These are phyloP conservation scores for Colletotrichum shisoi DNA, from an alignment of 2,329 filamentous ascomycete species.

Conservation along the genomic window DNA sequence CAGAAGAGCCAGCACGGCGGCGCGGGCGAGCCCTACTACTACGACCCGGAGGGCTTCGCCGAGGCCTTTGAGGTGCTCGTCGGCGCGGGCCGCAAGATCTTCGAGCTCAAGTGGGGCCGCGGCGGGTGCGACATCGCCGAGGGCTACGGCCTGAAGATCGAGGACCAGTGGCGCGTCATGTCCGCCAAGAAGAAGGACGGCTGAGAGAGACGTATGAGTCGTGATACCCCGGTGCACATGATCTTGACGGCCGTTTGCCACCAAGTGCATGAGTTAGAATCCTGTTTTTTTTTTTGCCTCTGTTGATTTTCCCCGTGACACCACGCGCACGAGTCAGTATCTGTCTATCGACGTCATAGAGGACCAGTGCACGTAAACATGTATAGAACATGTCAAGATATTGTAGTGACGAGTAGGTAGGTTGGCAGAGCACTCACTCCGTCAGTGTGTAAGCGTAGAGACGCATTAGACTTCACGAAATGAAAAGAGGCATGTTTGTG, in stretches of 20 bases:
- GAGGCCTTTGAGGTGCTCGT: slow-evolving; percentile 55
- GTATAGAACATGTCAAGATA: no score
- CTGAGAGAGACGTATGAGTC: not conserved
- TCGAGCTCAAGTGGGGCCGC: slow-evolving; percentile 57
- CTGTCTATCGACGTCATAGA: not conserved
- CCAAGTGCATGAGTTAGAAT: not conserved
- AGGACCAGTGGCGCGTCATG: slow-evolving; percentile 58
- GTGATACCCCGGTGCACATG: not conserved
- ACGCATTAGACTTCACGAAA: no score
- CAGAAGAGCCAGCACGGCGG: slow-evolving; percentile 61
- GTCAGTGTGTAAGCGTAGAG: no score
- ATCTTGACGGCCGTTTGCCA: not conserved
- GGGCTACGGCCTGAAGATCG: slow-evolving; percentile 49
- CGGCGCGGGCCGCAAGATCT: slow-evolving; percentile 55
- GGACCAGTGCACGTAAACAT: not conserved
- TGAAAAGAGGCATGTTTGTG: not conserved
- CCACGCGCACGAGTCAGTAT: not conserved
- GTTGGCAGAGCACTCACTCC: no score
- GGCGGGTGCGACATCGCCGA: slow-evolving; percentile 53
- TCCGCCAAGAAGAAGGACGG: slow-evolving; percentile 44
- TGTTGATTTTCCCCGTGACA: no score
- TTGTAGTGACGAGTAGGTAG: no score
- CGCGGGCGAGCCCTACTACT: slow-evolving; percentile 62
- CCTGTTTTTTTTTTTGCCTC: not conserved
- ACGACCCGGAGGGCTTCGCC: slow-evolving; percentile 56